Conservation (phyloP, 2,329 filamentous ascomycete species). For the Calonectria henricotiae region DNA sequence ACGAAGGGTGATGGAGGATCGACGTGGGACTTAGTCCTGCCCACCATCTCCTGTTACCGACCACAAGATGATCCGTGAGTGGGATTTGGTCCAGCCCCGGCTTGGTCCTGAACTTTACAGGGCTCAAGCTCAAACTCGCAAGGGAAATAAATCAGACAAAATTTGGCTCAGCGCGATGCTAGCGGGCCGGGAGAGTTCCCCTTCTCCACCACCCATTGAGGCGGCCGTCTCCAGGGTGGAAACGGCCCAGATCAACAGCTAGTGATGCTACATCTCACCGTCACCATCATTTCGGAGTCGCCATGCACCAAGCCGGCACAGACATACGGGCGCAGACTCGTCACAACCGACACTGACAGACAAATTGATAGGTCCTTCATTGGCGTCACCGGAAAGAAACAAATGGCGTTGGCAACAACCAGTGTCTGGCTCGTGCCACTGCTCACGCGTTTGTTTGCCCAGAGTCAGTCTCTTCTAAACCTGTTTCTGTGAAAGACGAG, state of each 20-base stretch:
- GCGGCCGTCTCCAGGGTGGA: constrained; percentile 7
- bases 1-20: constrained; percentile 28
- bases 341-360: not conserved
- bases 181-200: constrained; percentile 13
- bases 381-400: not conserved
- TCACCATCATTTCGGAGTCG: constrained; percentile 23
- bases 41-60: constrained; percentile 23
- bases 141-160: constrained; percentile 20
- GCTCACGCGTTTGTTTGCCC: not conserved
- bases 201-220: constrained; percentile 14
- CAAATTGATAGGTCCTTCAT: not conserved
- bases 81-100: constrained; percentile 12
- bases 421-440: constrained; percentile 10
- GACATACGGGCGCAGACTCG: constrained; percentile 5
- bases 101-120: constrained; percentile 10
- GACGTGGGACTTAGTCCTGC: constrained; percentile 28
- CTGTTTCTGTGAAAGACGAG: constrained; percentile 13
- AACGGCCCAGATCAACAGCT: constrained; percentile 22
- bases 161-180: constrained; percentile 22
- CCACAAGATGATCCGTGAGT: constrained; percentile 31
- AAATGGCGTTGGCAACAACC: constrained; percentile 10
- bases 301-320: constrained; percentile 20
- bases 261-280: constrained; percentile 10
- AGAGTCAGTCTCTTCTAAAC: constrained; percentile 2
- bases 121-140: constrained; percentile 16